Evolutionary conservation across 2,329 filamentous ascomycete species (phyloP), one percentile per base, ranked within the genome.

Genomic region (Colletotrichum sp.): DNA sequence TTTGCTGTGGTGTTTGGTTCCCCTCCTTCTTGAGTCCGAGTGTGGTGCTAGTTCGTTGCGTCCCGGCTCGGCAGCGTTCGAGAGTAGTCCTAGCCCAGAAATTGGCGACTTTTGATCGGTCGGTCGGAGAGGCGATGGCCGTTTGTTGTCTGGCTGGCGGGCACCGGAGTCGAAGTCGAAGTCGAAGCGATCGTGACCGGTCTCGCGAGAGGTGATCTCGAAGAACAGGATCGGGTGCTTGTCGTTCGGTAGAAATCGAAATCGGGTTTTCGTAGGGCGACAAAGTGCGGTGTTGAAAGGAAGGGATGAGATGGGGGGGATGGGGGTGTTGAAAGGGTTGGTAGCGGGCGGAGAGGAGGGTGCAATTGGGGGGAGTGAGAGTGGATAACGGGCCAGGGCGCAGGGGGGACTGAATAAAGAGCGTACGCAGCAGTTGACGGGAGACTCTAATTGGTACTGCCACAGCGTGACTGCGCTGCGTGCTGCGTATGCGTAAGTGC

Each of bases 281-380:
- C 62, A 64, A 74, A 61, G 30, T 73, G 71, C 74, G 70, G 34
- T 69, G 60, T 66, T 30, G 26, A 77, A 60, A 48, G 67, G 75
- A 76, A 76, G 75, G 69, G 68, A 75, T 70, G 43, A 61, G 66
- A 71, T 73, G 74, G 71, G 75, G 60, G 75, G 72, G 72, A 76
- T 75, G 75, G 73, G 61, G 75, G 73, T 77, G 75, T 67, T 76
- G 69, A 75, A 76, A 75, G 73, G 70, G 75, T 73, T 72, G 73
- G 73, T 75, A 77, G 75, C 69, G 73, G 73, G 69, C 68, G 75
- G 75, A 73, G 71, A 75, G 70, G 73, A 76, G 70, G 70, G 73
- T 76, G 70, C 65, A 56, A 65, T 64, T 77, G 75, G 75, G 72
- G 32, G 32, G 60, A 38, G 32, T 64, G 60, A 24, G 24, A 64